Evolutionary conservation across 2,329 filamentous ascomycete species (phyloP).

Genomic region (Fusarium algeriense): DNA sequence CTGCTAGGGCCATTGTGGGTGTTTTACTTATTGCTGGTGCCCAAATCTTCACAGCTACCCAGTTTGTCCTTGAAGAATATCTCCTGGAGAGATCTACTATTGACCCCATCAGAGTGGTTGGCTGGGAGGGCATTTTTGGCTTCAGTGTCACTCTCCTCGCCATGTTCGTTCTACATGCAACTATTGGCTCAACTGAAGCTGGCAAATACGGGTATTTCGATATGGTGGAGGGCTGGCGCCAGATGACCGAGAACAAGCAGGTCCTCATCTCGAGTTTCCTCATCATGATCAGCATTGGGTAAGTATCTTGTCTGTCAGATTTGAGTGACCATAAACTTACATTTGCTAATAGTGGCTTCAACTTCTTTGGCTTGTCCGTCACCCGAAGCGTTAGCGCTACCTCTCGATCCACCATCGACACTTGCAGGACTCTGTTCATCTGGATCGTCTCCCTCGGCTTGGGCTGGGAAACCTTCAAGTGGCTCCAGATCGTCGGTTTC

Average conservation of each 20-base stretch:
- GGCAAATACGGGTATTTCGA: constrained; percentile 91
- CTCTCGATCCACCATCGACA: constrained; percentile 95
- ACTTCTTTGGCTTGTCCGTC: constrained; percentile 97
- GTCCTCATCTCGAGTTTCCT: constrained; percentile 83
- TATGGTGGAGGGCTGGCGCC: constrained; percentile 83
- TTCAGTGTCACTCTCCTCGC: constrained; percentile 81
- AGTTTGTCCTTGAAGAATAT: constrained; percentile 96
- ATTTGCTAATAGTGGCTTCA: constrained; percentile 78
- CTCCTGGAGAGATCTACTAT: constrained; percentile 76
- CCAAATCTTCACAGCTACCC: constrained; percentile 95
- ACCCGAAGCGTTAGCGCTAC: constrained; percentile 92
- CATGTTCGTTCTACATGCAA: constrained; percentile 84
- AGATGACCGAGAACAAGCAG: constrained; percentile 78
- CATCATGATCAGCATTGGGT: constrained; percentile 99
- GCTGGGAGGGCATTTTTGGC: constrained; percentile 96
- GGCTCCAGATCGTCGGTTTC: constrained; percentile 93
- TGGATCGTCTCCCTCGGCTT: constrained; percentile 95
- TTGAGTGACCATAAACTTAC: constrained; percentile 31
- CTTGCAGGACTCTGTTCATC: constrained; percentile 96
- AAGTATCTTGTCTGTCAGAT: constrained; percentile 44
- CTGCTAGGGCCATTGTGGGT: constrained; percentile 76
- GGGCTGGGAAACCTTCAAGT: constrained; percentile 98
- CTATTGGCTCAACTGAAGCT: constrained; percentile 78
- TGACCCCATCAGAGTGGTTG: constrained; percentile 90
- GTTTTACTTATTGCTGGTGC: constrained; percentile 92